Conservation (phyloP, 169 alveolate species). For the Eimeria necatrix region DNA sequence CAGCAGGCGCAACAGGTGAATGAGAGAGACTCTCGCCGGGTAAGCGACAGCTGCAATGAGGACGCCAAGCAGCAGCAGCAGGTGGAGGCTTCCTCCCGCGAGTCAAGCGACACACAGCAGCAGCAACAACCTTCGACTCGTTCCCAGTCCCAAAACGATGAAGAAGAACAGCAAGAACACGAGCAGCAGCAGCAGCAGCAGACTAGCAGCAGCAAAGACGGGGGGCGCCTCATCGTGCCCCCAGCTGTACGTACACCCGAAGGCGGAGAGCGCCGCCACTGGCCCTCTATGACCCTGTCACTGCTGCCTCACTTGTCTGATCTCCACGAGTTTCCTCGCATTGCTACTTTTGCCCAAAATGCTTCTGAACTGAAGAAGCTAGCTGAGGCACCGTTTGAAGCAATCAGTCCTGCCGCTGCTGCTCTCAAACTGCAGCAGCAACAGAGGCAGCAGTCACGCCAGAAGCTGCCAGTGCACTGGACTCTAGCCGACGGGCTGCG, state of each 20-base stretch:
- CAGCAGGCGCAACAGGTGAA: constrained; percentile 44
- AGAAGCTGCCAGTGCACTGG: background rate
- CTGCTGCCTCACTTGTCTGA: background rate
- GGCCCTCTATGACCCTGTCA: background rate
- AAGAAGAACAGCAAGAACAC: background rate
- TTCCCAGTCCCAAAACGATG: background rate
- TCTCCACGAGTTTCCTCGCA: background rate
- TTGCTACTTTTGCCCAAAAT: background rate
- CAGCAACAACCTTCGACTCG: background rate
- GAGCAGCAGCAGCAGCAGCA: constrained; percentile 32
- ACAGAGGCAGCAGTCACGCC: background rate
- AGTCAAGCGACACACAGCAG: background rate
- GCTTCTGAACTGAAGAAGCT: background rate
- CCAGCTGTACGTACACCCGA: background rate
- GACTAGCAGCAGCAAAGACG: background rate
- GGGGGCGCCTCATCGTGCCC: constrained; percentile 30
- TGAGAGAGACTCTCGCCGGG: background rate
- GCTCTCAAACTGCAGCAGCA: background rate
- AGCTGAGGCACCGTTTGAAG: constrained; percentile 3
- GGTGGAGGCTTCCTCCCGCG: background rate
- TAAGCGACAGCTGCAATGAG: background rate
- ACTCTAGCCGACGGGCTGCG: constrained; percentile 1
- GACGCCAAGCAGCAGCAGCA: background rate
- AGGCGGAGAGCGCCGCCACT: background rate
- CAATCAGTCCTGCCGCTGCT: background rate